Base-by-base conservation (phyloP, 2,329 filamentous ascomycete genomes). In the Calonectria henricotiae region DNA sequence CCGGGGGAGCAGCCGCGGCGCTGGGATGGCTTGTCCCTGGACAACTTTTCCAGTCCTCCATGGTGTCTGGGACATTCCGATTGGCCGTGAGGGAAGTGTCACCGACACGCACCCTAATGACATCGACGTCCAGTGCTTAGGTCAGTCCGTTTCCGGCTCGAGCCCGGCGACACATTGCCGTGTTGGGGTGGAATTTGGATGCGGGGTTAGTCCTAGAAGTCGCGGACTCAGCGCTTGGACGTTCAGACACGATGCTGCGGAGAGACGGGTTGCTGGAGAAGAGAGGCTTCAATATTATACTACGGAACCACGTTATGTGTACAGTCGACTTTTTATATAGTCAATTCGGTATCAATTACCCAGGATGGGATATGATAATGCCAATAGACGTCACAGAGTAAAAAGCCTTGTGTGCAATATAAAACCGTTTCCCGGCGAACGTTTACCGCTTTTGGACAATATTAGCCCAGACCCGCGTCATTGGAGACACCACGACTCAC, bases 111-210 rank as follows among this genome's bases (percentile, higher is more conserved):
- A 35, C 27, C 23, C 23, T 23, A 9, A 32, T n/a, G 20, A 37
- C 23, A 30, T 25, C 6, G 11, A 13, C 4, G 46, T 27, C 25
- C n/a, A 20, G 55, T 13, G 35, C 15, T 15, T 5, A 39, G 32
- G n/a, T 13, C 23, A 4, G 30, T 30, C 43, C 13, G 20, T 17
- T 60, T 49, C 35, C 8, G 61, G 43, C 2, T 41, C 2, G 25
- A 23, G 7, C 32, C 15, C 62, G 62, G 62, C 62, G 62, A 65
- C 58, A 58, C 41, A 8, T 46, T 65, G n/a, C 62, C 39, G 39
- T 3, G 35, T 65, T 44, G 17, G 35, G 5, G n/a, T n/a, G n/a
- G n/a, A 12, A 2, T 4, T 13, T 17, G 9, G 13, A 25, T 58
- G 35, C 20, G 51, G 51, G 46, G 51, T 23, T 58, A 4, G 12